These are phyloP conservation scores for Globisporangium cystogenes DNA, from an alignment of 352 stramenopile genomes.

Conservation along the genomic window DNA sequence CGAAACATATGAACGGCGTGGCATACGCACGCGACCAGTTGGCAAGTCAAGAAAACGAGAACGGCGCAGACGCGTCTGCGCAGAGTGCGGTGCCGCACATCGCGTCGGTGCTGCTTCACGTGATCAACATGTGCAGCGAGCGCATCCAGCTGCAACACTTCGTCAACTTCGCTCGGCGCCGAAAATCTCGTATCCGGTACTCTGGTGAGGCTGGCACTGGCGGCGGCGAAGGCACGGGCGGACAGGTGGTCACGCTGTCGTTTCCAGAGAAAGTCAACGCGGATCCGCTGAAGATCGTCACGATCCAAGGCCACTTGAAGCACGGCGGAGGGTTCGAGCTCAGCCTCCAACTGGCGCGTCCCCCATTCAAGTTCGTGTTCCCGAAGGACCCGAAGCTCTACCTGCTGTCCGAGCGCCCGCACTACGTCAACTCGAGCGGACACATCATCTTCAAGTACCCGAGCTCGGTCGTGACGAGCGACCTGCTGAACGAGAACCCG, in stretches of 20 bases:
- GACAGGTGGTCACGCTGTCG: slow-evolving; percentile 83
- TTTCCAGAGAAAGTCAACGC: slow-evolving; percentile 83
- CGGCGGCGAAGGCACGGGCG: slow-evolving; percentile 47
- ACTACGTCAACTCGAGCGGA: slow-evolving; percentile 68
- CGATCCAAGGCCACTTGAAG: slow-evolving; percentile 78
- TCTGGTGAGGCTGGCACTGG: slow-evolving; percentile 66
- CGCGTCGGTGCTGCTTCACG: slow-evolving; percentile 68
- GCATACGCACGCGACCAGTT: slow-evolving; percentile 17
- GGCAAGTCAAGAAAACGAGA: slow-evolving; percentile 13
- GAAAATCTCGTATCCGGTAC: slow-evolving; percentile 80
- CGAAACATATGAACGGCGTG: slow-evolving; percentile 5
- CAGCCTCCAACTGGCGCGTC: slow-evolving; percentile 54
- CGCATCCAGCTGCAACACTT: slow-evolving; percentile 85
- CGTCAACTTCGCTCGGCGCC: slow-evolving; percentile 80
- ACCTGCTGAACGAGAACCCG: slow-evolving; percentile 77
- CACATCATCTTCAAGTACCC: slow-evolving; percentile 84
- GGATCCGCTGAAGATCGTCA: slow-evolving; percentile 70
- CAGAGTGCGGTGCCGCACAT: slow-evolving; percentile 57
- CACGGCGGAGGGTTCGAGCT: slow-evolving; percentile 74
- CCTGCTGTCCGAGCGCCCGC: slow-evolving; percentile 51
- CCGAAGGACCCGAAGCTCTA: slow-evolving; percentile 51
- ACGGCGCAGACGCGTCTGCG: slow-evolving; percentile 12
- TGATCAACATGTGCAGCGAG: slow-evolving; percentile 81
- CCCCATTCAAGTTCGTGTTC: slow-evolving; percentile 68
- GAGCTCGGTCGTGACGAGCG: slow-evolving; percentile 51